Evolutionary conservation across 148 eudicot species (phyloP).

Genomic region (Spergularia bocconei): DNA sequence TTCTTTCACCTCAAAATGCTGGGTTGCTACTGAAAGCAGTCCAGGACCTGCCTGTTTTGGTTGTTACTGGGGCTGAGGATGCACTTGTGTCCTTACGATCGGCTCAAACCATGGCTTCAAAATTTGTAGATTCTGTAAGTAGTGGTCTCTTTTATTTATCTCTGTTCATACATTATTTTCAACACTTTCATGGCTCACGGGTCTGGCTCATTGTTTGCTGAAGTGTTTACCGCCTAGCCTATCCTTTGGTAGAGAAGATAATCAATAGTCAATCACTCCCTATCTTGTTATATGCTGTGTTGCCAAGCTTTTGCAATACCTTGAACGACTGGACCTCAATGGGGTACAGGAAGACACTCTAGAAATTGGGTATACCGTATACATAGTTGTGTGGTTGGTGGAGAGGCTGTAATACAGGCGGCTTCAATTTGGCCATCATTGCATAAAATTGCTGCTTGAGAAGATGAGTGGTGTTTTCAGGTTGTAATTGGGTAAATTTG

Average conservation of each 20-base stretch:
- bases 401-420: not conserved
- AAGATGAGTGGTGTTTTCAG: not conserved
- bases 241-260: not conserved
- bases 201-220: slow-evolving; percentile 6
- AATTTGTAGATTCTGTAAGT: slow-evolving; percentile 88
- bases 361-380: not conserved
- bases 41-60: slow-evolving; percentile 68
- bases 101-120: slow-evolving; percentile 87
- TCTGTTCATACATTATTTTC: not conserved
- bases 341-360: not conserved
- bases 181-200: not conserved
- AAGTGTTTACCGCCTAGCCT: not conserved
- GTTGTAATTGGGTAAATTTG: too few relatives aligned
- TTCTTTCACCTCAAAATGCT: slow-evolving; percentile 66
- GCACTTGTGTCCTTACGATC: slow-evolving; percentile 73
- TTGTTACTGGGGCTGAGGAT: slow-evolving; percentile 90
- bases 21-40: slow-evolving; percentile 59
- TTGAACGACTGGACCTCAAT: not conserved
- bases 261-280: not conserved
- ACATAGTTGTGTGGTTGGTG: not conserved
- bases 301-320: not conserved
- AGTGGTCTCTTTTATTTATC: not conserved
- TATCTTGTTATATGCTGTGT: not conserved
- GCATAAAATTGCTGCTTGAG: not conserved
- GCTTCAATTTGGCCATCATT: too few relatives aligned